A percentile compares a stretch with the other conserved stretches of the same genome.
Conservation (phyloP, 2,329 filamentous ascomycete genomes). For the Endocalyx cinctus region DNA sequence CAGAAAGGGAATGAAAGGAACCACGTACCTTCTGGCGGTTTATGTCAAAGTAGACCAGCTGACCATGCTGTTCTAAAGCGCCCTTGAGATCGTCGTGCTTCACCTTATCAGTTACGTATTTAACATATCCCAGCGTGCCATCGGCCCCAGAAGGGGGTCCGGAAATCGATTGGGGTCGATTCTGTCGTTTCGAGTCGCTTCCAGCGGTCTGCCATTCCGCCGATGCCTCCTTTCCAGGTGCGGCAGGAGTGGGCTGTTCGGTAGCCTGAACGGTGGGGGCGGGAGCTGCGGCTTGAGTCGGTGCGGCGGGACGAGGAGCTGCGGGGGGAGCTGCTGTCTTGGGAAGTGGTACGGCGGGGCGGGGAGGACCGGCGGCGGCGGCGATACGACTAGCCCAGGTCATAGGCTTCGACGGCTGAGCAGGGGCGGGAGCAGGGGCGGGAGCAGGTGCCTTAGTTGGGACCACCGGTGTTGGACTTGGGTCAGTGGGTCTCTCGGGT, state of each 20-base stretch:
- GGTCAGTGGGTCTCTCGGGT: slow-evolving; percentile 64
- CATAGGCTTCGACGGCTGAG: slow-evolving; percentile 56
- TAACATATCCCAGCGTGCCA: slow-evolving; percentile 81
- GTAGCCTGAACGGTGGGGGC: slow-evolving; percentile 41
- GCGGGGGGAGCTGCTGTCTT: slow-evolving; percentile 54
- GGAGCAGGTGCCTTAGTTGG: slow-evolving; percentile 41
- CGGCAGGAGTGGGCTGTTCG: slow-evolving; percentile 26
- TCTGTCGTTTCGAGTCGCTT: slow-evolving; percentile 78
- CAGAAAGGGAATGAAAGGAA: no score
- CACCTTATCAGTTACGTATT: slow-evolving; percentile 90
- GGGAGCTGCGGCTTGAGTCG: slow-evolving; percentile 34
- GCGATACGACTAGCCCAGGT: slow-evolving; percentile 70
- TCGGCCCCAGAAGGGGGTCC: slow-evolving; percentile 63
- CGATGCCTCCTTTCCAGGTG: slow-evolving; percentile 48
- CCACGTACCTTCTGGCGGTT: slow-evolving; percentile 73
- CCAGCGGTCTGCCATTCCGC: slow-evolving; percentile 87
- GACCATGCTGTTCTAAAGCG: slow-evolving; percentile 66
- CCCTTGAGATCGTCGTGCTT: slow-evolving; percentile 67
- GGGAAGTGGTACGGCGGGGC: slow-evolving; percentile 48
- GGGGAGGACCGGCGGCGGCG: slow-evolving; percentile 50
- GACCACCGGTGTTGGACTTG: slow-evolving; percentile 49
- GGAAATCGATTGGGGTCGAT: slow-evolving; percentile 63
- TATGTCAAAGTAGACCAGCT: slow-evolving; percentile 69
- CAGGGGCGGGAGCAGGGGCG: slow-evolving; percentile 45
- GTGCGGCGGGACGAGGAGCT: slow-evolving; percentile 26